Evolutionary conservation across 805 yeast species (phyloP), one percentile per base, ranked within the genome.

Genomic region (Wickerhamiella dianesei): DNA sequence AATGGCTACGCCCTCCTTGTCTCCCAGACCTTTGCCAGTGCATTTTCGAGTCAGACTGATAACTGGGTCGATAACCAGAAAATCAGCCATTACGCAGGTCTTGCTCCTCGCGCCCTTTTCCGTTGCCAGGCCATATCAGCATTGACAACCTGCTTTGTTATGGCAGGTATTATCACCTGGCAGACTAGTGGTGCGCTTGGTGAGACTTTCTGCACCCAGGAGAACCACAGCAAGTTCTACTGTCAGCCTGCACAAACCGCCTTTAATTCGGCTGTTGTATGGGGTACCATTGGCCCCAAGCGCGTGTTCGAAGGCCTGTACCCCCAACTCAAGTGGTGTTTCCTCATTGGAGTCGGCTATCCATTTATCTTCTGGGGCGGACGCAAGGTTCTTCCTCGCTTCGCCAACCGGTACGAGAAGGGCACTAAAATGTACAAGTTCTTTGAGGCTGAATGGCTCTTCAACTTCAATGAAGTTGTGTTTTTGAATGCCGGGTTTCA

Each of bases 41-140:
- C 75, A 55, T 75, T 77, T 50, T 80, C 76, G 56, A 73, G 73
- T 22, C 83, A 78, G 61, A 82, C 84, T 9, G 76, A 77, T 19
- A 72, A 67, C 56, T 79, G 74, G 59, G 72, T 77, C 44, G 70
- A 74, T 56, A 75, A 75, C 54, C 70, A 68, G 53, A 76, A 76
- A 56, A 59, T 70, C 64, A 79, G 73, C 2, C 81, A 76, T 59
- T 74, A 75, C 58, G 63, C 73, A 2, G 53, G 52, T 18, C 40
- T 48, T 29, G 46, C 54, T 2, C 57, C 57, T 2, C 37, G 57
- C 22, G 43, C 54, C 4, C 44, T 54, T 5, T 54, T 54, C 36
- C 41, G 49, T 21, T 43, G 46, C 6, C 57, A 54, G 43, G 37
- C 47, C 41, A 22, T 51, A 8, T 48, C 57, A 1, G 48, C 50